These are phyloP conservation scores for Elaphomyces granulatus DNA, from an alignment of 495 filamentous ascomycete species.

Conservation along the genomic window DNA sequence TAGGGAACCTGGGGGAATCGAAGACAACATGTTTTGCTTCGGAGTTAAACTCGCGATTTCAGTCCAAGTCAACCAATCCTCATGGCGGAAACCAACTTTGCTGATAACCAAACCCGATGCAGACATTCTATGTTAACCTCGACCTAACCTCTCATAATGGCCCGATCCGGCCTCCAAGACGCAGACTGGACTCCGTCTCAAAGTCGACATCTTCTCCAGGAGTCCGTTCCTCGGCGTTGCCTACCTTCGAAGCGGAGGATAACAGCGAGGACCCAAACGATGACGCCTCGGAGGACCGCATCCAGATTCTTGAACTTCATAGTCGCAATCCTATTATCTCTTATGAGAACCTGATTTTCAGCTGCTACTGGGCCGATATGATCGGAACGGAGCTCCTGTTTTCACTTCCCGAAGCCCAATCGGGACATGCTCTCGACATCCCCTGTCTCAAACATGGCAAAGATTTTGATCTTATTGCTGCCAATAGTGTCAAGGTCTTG, in stretches of 20 bases:
- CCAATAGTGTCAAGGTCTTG: slow-evolving; percentile 38
- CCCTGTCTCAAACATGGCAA: slow-evolving; percentile 25
- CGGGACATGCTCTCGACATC: slow-evolving; percentile 20
- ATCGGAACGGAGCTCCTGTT: slow-evolving; percentile 73
- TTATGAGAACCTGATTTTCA: slow-evolving; percentile 60
- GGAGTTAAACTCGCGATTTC: too few species aligned
- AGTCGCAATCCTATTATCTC: slow-evolving; percentile 54
- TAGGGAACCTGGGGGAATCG: too few species aligned
- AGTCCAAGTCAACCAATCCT: too few species aligned
- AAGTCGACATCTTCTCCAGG: background rate
- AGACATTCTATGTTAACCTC: slow-evolving; percentile 42
- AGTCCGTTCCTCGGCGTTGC: background rate
- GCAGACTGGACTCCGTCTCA: slow-evolving; percentile 15
- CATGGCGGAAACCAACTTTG: background rate
- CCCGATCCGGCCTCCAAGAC: slow-evolving; percentile 21
- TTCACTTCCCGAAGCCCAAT: slow-evolving; percentile 29
- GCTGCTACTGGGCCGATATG: slow-evolving; percentile 60
- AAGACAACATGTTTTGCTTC: too few species aligned
- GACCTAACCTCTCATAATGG: slow-evolving; percentile 36
- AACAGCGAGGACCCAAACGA: slow-evolving; percentile 15
- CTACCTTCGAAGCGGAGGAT: slow-evolving; percentile 2
- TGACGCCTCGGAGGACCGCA: slow-evolving; percentile 20
- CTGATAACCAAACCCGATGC: background rate
- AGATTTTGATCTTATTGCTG: slow-evolving; percentile 46
- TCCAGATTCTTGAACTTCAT: slow-evolving; percentile 76